Base-by-base conservation (phyloP, 129 eudicot species). In the Helianthus tuberosus region DNA sequence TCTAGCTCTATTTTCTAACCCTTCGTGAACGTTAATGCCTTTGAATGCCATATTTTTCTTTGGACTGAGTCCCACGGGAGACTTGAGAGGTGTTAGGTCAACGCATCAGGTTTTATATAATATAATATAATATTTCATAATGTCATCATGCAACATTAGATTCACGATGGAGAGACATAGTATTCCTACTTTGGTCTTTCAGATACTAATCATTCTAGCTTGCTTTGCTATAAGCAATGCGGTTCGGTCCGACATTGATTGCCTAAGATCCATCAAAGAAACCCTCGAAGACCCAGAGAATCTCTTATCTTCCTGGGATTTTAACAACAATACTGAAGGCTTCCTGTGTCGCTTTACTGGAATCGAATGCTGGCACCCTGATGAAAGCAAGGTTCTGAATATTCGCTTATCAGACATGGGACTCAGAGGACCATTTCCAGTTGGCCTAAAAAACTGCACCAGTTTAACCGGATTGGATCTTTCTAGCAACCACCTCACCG, bases 361-460 rank as follows among this genome's bases (percentile, higher is more conserved):
- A 32, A 25, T 81, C 23, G 77, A 79, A 0, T 82, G 90, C 14
- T 86, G 87, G 90, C 80, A 66, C 25, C 77, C 69, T 9, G 85
- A 72, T 23, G 82, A 82, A 32, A 68, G 8, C 64, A 75, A n/a
- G 78, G 81, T 86, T 38, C 11, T 82, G 51, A 82, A 61, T 5
- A 9, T 86, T 39, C 4, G 6, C 0, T 73, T 86, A 5, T 0
- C 70, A 7, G 82, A 54, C 60, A 79, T 75, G 87, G 90, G 83
- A 32, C 84, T 86, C 4, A 63, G 27, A 64, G 86, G 89, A 6
- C 8, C 60, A 6, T 82, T 85, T 68, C 89, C 89, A 13, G 10
- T 36, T 0, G 83, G 86, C 20, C 0, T 84, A 4, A 41, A 10
- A 6, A 58, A 74, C n/a, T 84, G 89, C 62, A 46, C 79, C 0